Conservation (phyloP, 768 basidiomycete species). For the Lactarius akahatsu region DNA sequence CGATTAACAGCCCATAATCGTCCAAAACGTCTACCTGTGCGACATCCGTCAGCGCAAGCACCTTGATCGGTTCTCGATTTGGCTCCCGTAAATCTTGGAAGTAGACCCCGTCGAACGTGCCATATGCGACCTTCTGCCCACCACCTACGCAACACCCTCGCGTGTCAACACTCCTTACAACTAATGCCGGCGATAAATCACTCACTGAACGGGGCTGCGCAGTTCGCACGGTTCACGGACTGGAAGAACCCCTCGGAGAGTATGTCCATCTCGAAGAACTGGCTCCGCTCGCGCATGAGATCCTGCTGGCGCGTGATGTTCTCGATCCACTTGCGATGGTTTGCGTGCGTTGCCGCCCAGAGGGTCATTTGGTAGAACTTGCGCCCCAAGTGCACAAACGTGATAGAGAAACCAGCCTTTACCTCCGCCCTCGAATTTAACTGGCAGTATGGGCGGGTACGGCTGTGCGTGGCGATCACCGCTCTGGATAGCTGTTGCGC, state of each 20-base stretch:
- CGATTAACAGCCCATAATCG: constrained; percentile 92
- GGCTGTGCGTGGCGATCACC: constrained; percentile 41
- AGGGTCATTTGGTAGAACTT: constrained; percentile 90
- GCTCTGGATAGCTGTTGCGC: constrained; percentile 37
- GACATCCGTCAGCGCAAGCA: constrained; percentile 85
- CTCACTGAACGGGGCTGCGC: constrained; percentile 86
- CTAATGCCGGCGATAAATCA: constrained; percentile 28
- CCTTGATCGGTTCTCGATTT: constrained; percentile 82
- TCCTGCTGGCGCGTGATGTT: constrained; percentile 88
- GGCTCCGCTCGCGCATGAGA: constrained; percentile 75
- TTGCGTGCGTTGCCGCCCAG: constrained; percentile 83
- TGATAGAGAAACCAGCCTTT: constrained; percentile 91
- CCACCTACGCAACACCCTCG: constrained; percentile 48
- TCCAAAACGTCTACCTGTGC: constrained; percentile 95
- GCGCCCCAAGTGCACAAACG: constrained; percentile 90
- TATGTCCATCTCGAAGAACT: constrained; percentile 80
- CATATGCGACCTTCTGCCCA: constrained; percentile 86
- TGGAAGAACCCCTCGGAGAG: constrained; percentile 88
- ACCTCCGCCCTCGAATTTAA: constrained; percentile 48
- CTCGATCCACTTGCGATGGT: constrained; percentile 94
- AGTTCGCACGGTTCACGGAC: constrained; percentile 85
- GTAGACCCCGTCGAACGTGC: constrained; percentile 97
- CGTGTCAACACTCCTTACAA: background rate
- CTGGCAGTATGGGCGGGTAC: constrained; percentile 48
- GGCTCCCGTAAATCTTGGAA: constrained; percentile 81